phyloP scores from a whole-genome alignment of 2,329 filamentous ascomycete genomes.

The Paraconiothyrium brasiliense region DNA sequence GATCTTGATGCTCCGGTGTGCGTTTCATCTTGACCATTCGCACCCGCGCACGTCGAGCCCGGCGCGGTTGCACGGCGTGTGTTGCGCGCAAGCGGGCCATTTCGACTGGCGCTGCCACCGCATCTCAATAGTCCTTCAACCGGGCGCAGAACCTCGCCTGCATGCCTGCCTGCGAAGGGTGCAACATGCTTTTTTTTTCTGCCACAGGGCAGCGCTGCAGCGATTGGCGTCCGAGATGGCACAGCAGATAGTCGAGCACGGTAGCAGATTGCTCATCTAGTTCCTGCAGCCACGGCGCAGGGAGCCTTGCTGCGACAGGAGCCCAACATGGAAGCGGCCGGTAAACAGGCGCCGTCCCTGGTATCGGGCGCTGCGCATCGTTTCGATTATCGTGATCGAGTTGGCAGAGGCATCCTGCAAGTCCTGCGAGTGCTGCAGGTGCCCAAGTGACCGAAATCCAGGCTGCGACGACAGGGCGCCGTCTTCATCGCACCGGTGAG shows the following conservation, averaged over 20 bases:
- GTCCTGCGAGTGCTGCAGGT: constrained; percentile 5
- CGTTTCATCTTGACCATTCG: constrained; percentile 5
- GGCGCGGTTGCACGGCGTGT: background rate
- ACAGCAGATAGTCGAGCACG: constrained; percentile 1
- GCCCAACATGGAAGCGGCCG: constrained; percentile 20
- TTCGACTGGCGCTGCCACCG: background rate
- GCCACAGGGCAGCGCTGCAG: background rate
- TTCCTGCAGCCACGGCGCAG: constrained; percentile 20
- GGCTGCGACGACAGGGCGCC: constrained; percentile 6
- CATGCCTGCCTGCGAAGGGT: background rate
- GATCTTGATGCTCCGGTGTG: background rate
- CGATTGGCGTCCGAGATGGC: background rate
- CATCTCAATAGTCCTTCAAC: background rate
- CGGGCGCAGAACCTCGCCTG: background rate
- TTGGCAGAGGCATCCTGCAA: constrained; percentile 16
- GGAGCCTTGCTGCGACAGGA: constrained; percentile 28
- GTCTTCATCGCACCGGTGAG: constrained; percentile 1
- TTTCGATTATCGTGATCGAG: constrained; percentile 28
- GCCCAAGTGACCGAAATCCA: constrained; percentile 14
- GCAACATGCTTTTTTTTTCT: background rate
- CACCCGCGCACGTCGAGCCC: constrained; percentile 5
- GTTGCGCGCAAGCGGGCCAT: background rate
- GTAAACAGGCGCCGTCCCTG: constrained; percentile 1
- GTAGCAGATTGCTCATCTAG: constrained; percentile 5
- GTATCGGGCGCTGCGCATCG: constrained; percentile 18